Evolutionary conservation across 176 grass and related monocot genomes (phyloP), one percentile per base, ranked within the genome.

Genomic region (Eragrostis nindensis): DNA sequence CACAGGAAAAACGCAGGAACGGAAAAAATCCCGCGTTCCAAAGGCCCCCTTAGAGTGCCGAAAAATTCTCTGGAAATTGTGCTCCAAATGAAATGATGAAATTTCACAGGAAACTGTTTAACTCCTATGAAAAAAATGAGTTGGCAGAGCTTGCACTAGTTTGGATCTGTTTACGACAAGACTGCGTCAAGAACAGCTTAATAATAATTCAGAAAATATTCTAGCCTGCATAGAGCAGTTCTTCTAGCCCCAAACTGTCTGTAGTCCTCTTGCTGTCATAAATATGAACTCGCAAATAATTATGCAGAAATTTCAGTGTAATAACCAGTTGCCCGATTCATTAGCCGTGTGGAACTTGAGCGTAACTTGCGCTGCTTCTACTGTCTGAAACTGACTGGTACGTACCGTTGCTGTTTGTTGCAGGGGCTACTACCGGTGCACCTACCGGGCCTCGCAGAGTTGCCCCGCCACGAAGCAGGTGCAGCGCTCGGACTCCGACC

Each of bases 361-460:
- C n/a, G n/a, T n/a, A n/a, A n/a, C n/a, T n/a, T n/a, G n/a, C n/a
- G n/a, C n/a, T n/a, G n/a, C n/a, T n/a, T n/a, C n/a, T n/a, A n/a
- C n/a, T n/a, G n/a, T n/a, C n/a, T n/a, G n/a, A n/a, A n/a, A n/a
- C n/a, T n/a, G n/a, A n/a, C n/a, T n/a, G n/a, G n/a, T n/a, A n/a
- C n/a, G n/a, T n/a, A n/a, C n/a, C n/a, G n/a, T n/a, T n/a, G n/a
- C n/a, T n/a, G n/a, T n/a, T n/a, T n/a, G n/a, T n/a, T n/a, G n/a
- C n/a, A n/a, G 91, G 45, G 36, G 6, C 1, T 90, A 87, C 77
- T 93, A 69, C 68, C 63, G 77, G 55, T 90, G 91, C 75, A 74
- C 69, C 2, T 75, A 89, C 46, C 62, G 79, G 19, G 25, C 54
- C 39, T 63, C 80, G 6, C 80, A 82, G 42, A 60, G 80, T 5